phyloP scores from a whole-genome alignment of 106 monocot species.

The Apostasia ramifera region DNA sequence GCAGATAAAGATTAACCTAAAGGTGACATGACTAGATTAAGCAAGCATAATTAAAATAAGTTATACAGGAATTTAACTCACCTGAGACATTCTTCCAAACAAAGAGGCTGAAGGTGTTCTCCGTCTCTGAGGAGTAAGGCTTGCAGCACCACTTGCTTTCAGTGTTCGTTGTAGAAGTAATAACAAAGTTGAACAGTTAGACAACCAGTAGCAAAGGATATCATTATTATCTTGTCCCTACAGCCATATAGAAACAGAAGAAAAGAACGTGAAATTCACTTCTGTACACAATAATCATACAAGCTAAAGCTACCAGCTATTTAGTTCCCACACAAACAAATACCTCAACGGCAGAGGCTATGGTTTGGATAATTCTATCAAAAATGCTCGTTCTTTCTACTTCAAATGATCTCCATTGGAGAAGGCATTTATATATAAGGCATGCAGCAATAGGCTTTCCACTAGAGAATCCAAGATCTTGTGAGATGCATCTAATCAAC shows the following conservation, averaged over 20 bases:
- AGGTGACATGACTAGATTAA: too few species aligned
- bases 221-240: constrained; percentile 76
- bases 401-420: constrained; percentile 97
- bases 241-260: constrained; percentile 7
- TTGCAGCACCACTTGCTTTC: constrained; percentile 71
- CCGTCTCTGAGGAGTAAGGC: constrained; percentile 55
- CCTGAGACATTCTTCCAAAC: constrained; percentile 71
- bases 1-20: constrained; percentile 1
- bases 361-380: constrained; percentile 83
- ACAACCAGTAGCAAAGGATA: constrained; percentile 69
- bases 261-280: not conserved
- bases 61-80: constrained; percentile 15
- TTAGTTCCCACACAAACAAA: not conserved
- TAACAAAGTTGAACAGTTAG: constrained; percentile 73
- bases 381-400: constrained; percentile 86
- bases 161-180: constrained; percentile 70
- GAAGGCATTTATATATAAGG: constrained; percentile 82
- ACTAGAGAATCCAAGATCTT: constrained; percentile 77
- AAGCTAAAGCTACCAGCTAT: too few species aligned
- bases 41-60: too few species aligned
- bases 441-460: constrained; percentile 84
- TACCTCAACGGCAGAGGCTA: constrained; percentile 77
- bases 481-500: constrained; percentile 65
- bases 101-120: constrained; percentile 51
- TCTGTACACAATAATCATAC: too few species aligned